Percentiles rank a stretch among this genome's conserved stretches.
Conservation (phyloP, 2,329 filamentous ascomycete genomes). For the Chaetomium sp. region DNA sequence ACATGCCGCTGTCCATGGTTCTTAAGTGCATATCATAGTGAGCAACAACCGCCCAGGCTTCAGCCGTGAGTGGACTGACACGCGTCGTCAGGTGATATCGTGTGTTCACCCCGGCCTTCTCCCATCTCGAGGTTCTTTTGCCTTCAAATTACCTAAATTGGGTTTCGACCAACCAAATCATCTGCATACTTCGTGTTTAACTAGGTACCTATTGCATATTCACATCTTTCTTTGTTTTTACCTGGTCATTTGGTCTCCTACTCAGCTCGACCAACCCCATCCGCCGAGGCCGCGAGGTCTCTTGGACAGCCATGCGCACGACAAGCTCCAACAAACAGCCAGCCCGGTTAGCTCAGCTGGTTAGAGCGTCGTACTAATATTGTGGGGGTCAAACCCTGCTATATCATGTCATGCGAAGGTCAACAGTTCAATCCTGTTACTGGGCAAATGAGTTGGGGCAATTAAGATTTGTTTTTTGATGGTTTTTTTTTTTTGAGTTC, state of each 20-base stretch:
- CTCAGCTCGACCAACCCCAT: too few relatives aligned
- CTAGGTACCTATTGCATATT: too few relatives aligned
- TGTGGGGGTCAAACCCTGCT: not conserved
- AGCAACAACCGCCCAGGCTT: not conserved
- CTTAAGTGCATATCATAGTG: not conserved
- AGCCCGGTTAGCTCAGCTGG: conserved; percentile 33
- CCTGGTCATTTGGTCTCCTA: too few relatives aligned
- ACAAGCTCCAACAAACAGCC: not conserved
- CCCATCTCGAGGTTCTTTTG: not conserved
- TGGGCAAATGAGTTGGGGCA: conserved; percentile 19
- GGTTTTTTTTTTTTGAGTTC: not conserved
- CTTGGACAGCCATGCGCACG: not conserved
- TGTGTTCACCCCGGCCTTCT: not conserved
- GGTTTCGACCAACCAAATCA: too few relatives aligned
- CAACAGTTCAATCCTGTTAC: conserved; percentile 34
- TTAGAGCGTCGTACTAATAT: conserved; percentile 35
- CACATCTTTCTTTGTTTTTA: too few relatives aligned
- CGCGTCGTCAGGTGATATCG: not conserved
- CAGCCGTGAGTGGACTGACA: not conserved
- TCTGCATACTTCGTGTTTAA: too few relatives aligned
- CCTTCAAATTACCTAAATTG: not conserved
- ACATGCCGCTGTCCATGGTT: not conserved
- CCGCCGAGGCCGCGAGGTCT: not conserved
- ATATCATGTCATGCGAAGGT: conserved; percentile 31
- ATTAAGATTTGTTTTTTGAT: conserved; percentile 3